Conservation (phyloP, 2,329 filamentous ascomycete genomes). For the Fusarium nisikadoi region DNA sequence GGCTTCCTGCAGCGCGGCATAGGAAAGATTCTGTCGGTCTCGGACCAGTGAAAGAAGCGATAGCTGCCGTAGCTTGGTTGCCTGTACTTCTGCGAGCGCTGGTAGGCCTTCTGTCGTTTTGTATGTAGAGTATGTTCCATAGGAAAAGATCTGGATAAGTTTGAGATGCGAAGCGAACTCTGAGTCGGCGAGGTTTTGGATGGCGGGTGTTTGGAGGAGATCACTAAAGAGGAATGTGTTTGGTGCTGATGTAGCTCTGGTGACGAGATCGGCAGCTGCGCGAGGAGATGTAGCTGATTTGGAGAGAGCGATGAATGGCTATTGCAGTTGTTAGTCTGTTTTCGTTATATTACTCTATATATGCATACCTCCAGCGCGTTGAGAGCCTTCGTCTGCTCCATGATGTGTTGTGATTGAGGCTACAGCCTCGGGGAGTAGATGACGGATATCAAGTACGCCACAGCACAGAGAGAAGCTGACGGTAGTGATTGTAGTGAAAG, state of each 20-base stretch:
- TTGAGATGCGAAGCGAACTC: conserved; percentile 73
- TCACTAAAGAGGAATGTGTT: conserved; percentile 95
- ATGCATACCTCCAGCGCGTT: conserved; percentile 68
- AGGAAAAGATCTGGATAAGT: conserved; percentile 88
- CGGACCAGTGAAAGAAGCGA: conserved; percentile 85
- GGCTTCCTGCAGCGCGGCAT: conserved; percentile 71
- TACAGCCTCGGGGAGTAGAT: conserved; percentile 35
- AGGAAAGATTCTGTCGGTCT: conserved; percentile 75
- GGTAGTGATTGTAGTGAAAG: background rate
- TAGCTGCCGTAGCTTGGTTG: conserved; percentile 88
- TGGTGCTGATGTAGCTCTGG: conserved; percentile 86
- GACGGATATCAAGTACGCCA: conserved; percentile 11
- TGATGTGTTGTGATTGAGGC: conserved; percentile 51
- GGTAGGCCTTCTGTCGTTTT: conserved; percentile 67
- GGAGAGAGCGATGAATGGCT: conserved; percentile 91
- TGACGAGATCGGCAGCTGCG: conserved; percentile 86
- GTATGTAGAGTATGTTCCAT: conserved; percentile 89
- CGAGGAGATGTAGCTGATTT: conserved; percentile 86
- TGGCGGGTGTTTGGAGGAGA: conserved; percentile 82
- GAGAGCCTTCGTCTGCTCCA: conserved; percentile 79
- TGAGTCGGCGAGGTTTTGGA: conserved; percentile 74
- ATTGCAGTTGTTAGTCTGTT: conserved; percentile 46
- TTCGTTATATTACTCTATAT: rapidly evolving
- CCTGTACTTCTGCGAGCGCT: conserved; percentile 75
- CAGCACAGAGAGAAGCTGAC: background rate